phyloP scores from a whole-genome alignment of 805 yeast species.

The Candida pseudofarinosa region DNA sequence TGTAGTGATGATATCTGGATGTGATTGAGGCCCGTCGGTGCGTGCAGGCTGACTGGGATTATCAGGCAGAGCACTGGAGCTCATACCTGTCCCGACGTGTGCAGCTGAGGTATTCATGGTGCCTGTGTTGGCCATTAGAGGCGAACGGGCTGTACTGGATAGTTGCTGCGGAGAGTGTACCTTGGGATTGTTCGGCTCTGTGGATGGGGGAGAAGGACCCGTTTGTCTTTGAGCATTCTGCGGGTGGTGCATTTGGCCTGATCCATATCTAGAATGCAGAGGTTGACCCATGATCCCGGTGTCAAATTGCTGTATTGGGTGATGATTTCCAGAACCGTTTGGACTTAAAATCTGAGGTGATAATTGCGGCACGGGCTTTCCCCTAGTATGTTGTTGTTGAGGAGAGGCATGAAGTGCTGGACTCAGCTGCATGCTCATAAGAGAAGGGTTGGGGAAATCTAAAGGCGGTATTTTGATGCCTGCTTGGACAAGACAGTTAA shows the following conservation, averaged over 20 bases:
- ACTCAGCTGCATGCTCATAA: conserved; percentile 10
- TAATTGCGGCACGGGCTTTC: conserved; percentile 8
- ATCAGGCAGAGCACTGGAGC: conserved; percentile 1
- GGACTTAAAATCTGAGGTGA: conserved; percentile 8
- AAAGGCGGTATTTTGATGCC: conserved; percentile 69
- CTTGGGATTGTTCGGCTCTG: conserved; percentile 11
- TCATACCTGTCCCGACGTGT: not conserved
- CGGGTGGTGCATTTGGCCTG: conserved; percentile 1
- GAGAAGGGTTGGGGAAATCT: conserved; percentile 46
- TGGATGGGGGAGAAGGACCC: conserved; percentile 9
- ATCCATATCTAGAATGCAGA: conserved; percentile 4
- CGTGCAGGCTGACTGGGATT: conserved; percentile 3
- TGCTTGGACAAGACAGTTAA: conserved; percentile 46
- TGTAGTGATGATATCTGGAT: conserved; percentile 17
- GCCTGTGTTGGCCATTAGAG: conserved; percentile 7
- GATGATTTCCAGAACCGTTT: conserved; percentile 2
- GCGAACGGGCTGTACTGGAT: conserved; percentile 10
- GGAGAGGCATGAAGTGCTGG: conserved; percentile 11
- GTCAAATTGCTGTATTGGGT: not conserved
- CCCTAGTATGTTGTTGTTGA: conserved; percentile 5
- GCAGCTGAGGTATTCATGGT: conserved; percentile 5
- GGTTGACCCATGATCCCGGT: not conserved
- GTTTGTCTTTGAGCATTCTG: conserved; percentile 2
- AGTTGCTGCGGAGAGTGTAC: conserved; percentile 12
- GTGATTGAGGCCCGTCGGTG: conserved; percentile 1